Evolutionary conservation across 805 yeast genomes (phyloP).

Genomic region (Wickerhamomyces subpelliculosus): DNA sequence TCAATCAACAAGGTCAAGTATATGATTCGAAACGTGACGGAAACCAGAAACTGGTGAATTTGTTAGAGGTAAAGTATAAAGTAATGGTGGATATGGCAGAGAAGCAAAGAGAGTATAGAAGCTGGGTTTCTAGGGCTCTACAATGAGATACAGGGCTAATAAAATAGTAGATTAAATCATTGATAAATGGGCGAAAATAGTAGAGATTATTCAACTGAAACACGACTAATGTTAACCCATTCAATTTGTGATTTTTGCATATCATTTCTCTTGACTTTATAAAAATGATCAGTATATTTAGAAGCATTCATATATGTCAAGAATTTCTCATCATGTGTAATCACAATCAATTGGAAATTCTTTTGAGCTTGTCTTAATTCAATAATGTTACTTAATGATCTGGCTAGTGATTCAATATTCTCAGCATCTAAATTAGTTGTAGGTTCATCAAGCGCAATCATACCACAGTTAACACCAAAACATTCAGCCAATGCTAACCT

Average conservation of each 20-base stretch:
- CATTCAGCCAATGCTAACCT: conserved; percentile 91
- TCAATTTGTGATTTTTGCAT: conserved; percentile 75
- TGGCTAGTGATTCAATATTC: conserved; percentile 83
- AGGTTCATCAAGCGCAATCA: conserved; percentile 95
- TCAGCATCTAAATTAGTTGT: conserved; percentile 91
- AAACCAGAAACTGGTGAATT: conserved; percentile 5
- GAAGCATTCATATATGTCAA: conserved; percentile 79
- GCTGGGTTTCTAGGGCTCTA: conserved; percentile 5
- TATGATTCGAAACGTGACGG: neutral
- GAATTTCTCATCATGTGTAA: conserved; percentile 94
- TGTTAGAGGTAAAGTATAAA: conserved; percentile 19
- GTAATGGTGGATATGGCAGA: conserved; percentile 30
- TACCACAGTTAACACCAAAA: conserved; percentile 91
- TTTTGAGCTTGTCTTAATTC: conserved; percentile 67
- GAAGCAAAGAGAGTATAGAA: conserved; percentile 23
- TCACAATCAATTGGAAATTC: conserved; percentile 90
- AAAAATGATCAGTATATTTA: conserved; percentile 81
- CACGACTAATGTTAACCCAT: conserved; percentile 39
- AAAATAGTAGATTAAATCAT: too few species aligned
- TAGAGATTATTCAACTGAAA: conserved; percentile 19
- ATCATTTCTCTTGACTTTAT: conserved; percentile 72
- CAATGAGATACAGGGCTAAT: too few species aligned
- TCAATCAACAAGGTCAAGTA: conserved; percentile 3
- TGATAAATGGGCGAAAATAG: too few species aligned
- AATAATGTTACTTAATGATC: conserved; percentile 68